phyloP scores from a whole-genome alignment of 2,329 filamentous ascomycete genomes.

The Penicillium sp. region DNA sequence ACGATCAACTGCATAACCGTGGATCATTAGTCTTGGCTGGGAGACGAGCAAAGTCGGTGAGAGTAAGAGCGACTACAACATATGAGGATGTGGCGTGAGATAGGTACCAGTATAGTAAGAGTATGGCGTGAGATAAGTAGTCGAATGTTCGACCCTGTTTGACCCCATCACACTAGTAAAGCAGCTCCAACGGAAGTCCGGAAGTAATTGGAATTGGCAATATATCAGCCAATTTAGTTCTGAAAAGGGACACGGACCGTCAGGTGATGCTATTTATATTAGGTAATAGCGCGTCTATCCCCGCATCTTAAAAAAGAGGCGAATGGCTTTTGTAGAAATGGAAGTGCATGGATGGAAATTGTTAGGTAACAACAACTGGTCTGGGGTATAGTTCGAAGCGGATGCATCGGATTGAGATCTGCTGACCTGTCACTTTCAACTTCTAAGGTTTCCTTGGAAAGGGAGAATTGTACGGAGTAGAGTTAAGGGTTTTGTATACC shows the following conservation, averaged over 20 bases:
- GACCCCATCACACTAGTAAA: too few species aligned
- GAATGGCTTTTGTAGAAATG: constrained; percentile 3
- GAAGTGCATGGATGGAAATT: not conserved
- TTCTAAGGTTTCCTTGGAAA: too few species aligned
- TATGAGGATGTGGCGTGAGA: too few species aligned
- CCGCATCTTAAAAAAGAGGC: constrained; percentile 19
- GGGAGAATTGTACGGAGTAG: too few species aligned
- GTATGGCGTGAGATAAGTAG: too few species aligned
- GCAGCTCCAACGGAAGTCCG: not conserved
- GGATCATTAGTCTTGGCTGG: constrained; percentile 7
- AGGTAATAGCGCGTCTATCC: constrained; percentile 20
- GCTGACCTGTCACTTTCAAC: constrained; percentile 1
- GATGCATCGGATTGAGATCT: not conserved
- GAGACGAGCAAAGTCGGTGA: constrained; percentile 10
- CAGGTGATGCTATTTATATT: constrained; percentile 20
- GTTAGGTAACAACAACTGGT: constrained; percentile 24
- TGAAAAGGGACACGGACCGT: constrained; percentile 9
- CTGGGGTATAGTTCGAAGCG: constrained; percentile 15
- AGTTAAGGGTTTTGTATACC: too few species aligned
- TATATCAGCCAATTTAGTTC: not conserved
- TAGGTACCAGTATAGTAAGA: too few species aligned
- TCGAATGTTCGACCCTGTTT: too few species aligned
- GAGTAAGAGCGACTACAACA: too few species aligned
- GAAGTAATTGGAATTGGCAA: not conserved
- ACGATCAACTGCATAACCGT: constrained; percentile 1